phyloP scores from a whole-genome alignment of 495 filamentous ascomycete genomes.

The Tuber melanosporum region DNA sequence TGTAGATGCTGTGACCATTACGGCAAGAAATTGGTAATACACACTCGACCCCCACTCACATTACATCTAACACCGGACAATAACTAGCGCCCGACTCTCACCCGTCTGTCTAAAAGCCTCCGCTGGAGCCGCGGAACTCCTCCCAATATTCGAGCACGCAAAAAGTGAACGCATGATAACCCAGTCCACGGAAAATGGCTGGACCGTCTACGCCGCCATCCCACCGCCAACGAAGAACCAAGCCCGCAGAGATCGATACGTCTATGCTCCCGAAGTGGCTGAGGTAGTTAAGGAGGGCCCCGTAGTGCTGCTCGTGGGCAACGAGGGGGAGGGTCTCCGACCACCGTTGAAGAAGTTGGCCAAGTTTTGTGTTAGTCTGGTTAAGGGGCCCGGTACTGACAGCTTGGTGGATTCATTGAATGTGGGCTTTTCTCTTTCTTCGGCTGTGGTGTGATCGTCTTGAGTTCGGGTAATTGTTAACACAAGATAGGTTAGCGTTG shows the following conservation, averaged over 20 bases:
- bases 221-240: constrained; percentile 46
- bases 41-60: neutral
- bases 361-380: constrained; percentile 47
- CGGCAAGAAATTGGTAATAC: constrained; percentile 46
- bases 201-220: constrained; percentile 75
- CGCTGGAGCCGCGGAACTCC: constrained; percentile 72
- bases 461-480: neutral
- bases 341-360: constrained; percentile 56
- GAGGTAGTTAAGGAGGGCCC: constrained; percentile 56
- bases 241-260: constrained; percentile 39
- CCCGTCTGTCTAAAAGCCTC: constrained; percentile 77
- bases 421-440: constrained; percentile 12
- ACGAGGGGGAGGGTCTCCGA: constrained; percentile 69
- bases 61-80: neutral
- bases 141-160: constrained; percentile 61
- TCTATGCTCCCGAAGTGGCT: constrained; percentile 33
- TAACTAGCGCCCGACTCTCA: constrained; percentile 62
- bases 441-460: neutral
- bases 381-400: constrained; percentile 22
- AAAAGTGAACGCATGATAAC: constrained; percentile 63
- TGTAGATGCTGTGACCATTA: constrained; percentile 65
- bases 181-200: constrained; percentile 61
- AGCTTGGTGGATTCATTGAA: constrained; percentile 32
- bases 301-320: constrained; percentile 72
- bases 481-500: constrained; percentile 26